These are phyloP conservation scores for Podaxis sp. DNA, from an alignment of 768 basidiomycete species.

Conservation along the genomic window DNA sequence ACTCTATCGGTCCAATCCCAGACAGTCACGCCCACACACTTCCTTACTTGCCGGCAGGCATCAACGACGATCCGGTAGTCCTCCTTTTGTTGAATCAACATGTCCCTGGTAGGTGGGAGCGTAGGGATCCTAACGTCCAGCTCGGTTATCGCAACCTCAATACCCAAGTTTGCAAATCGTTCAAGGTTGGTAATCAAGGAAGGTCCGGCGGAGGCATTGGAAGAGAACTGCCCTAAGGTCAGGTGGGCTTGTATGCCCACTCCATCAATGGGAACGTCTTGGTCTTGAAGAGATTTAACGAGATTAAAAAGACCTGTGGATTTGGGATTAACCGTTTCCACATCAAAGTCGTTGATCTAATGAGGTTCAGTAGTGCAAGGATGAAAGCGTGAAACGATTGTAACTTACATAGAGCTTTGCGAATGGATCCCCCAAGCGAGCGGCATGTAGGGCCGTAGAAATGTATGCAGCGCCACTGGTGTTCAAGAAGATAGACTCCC, in stretches of 20 bases:
- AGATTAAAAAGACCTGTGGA: conserved; percentile 20
- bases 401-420: not conserved
- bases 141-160: conserved; percentile 68
- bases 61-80: conserved; percentile 54
- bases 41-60: conserved; percentile 44
- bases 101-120: conserved; percentile 39
- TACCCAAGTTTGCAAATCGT: conserved; percentile 52
- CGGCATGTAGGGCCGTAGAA: not conserved
- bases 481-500: not conserved
- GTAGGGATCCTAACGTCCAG: conserved; percentile 60
- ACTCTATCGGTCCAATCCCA: conserved; percentile 43
- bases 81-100: conserved; percentile 48
- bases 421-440: not conserved
- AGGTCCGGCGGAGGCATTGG: conserved; percentile 23
- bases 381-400: not conserved
- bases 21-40: conserved; percentile 40
- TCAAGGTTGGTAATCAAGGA: conserved; percentile 41
- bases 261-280: conserved; percentile 53
- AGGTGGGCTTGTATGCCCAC: conserved; percentile 60
- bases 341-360: not conserved
- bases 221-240: conserved; percentile 46
- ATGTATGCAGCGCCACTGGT: not conserved
- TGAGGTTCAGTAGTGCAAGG: not conserved
- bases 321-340: not conserved
- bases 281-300: conserved; percentile 40